Evolutionary conservation across 1,139 yeast species (phyloP).

Genomic region (Geotrichum histeridarum): DNA sequence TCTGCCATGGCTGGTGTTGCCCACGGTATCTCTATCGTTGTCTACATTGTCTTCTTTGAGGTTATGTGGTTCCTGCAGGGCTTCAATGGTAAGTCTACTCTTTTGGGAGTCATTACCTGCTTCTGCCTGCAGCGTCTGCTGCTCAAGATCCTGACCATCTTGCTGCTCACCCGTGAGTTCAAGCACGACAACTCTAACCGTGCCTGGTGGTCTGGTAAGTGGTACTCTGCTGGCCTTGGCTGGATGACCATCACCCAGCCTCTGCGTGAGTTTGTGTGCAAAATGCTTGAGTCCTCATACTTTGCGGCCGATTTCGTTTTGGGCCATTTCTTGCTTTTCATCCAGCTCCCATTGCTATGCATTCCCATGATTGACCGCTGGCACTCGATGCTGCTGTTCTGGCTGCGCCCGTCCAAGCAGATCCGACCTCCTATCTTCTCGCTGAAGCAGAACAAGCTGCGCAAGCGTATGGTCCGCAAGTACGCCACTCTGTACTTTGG

Average conservation of each 20-base stretch:
- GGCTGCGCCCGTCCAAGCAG: constrained; percentile 97
- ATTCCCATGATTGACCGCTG: constrained; percentile 92
- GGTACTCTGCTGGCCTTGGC: constrained; percentile 95
- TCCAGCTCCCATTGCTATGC: constrained; percentile 80
- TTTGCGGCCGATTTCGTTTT: constrained; percentile 94
- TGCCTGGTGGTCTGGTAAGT: constrained; percentile 99
- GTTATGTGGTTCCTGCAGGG: constrained; percentile 97
- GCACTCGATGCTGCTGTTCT: constrained; percentile 97
- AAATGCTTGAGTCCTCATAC: constrained; percentile 88
- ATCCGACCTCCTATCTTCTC: constrained; percentile 98
- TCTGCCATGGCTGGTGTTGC: constrained; percentile 96
- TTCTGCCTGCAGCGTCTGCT: constrained; percentile 82
- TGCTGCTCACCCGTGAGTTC: constrained; percentile 88
- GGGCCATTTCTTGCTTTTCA: constrained; percentile 83
- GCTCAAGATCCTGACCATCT: constrained; percentile 76
- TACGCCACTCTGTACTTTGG: constrained; percentile 78
- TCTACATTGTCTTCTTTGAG: constrained; percentile 81
- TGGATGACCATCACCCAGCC: constrained; percentile 97
- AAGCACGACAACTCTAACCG: constrained; percentile 95
- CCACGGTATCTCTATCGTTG: constrained; percentile 81
- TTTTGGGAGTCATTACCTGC: constrained; percentile 80
- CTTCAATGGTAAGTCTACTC: constrained; percentile 80
- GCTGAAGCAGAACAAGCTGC: constrained; percentile 90
- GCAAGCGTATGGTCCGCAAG: constrained; percentile 98
- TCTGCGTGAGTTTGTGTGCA: constrained; percentile 89